Evolutionary conservation across 2,329 filamentous ascomycete genomes (phyloP).

Genomic region (Paecilomyces dactylethromorphus): DNA sequence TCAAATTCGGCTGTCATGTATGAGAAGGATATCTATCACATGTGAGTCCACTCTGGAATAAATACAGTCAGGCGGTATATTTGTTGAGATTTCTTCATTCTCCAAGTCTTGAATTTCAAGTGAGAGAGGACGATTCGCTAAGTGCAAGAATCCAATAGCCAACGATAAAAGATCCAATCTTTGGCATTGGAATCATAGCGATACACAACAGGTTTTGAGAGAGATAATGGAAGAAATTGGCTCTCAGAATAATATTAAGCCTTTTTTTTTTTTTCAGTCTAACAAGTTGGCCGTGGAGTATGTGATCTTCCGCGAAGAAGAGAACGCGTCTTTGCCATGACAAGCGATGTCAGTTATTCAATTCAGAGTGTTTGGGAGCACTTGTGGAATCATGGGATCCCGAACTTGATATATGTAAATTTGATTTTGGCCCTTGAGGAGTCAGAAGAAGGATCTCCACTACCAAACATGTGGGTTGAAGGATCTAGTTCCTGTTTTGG

Average conservation of each 20-base stretch:
- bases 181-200: conserved; percentile 6
- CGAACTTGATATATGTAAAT: no score
- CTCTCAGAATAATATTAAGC: conserved; percentile 6
- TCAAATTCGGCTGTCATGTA: conserved; percentile 14
- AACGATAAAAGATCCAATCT: conserved; percentile 16
- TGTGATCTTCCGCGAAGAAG: no score
- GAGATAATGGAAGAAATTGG: conserved; percentile 12
- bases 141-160: conserved; percentile 12
- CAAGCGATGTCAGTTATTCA: no score
- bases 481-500: no score
- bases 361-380: no score
- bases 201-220: conserved; percentile 8
- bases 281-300: no score
- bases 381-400: no score
- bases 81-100: conserved; percentile 12
- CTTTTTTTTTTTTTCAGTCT: background rate
- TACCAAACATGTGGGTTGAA: no score
- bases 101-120: conserved; percentile 12
- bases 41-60: conserved; percentile 14
- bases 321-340: no score
- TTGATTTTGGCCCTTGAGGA: no score
- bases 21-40: conserved; percentile 12
- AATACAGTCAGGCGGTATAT: conserved; percentile 12
- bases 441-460: no score
- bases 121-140: conserved; percentile 15